Evolutionary conservation across 2,329 filamentous ascomycete species (phyloP).

Genomic region (Colletotrichum sp.): DNA sequence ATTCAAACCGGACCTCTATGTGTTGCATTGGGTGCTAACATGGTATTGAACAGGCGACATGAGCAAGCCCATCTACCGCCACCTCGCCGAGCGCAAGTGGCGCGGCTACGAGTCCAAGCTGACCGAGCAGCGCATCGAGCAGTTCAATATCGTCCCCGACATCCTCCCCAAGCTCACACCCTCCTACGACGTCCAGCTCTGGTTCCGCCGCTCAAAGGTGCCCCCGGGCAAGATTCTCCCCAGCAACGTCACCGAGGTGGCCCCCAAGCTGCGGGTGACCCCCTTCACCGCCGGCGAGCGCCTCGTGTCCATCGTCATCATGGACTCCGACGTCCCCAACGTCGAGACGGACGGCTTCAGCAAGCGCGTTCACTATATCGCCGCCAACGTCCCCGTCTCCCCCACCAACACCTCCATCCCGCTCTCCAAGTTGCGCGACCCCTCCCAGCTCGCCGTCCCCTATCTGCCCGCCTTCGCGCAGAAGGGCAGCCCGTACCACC

Average conservation of each 20-base stretch:
- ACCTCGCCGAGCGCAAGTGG: constrained; percentile 89
- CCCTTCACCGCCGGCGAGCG: constrained; percentile 83
- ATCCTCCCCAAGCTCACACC: constrained; percentile 82
- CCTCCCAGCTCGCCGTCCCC: constrained; percentile 72
- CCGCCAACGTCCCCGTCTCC: constrained; percentile 64
- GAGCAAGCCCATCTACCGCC: constrained; percentile 94
- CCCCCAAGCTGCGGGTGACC: constrained; percentile 82
- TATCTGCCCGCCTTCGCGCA: constrained; percentile 89
- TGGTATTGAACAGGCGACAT: constrained; percentile 72
- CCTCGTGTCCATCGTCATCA: constrained; percentile 81
- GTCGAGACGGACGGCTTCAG: constrained; percentile 76
- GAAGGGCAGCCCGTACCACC: constrained; percentile 91
- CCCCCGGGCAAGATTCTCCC: constrained; percentile 81
- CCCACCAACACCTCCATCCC: constrained; percentile 65
- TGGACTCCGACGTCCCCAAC: constrained; percentile 91
- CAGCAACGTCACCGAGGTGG: constrained; percentile 73
- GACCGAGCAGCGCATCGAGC: constrained; percentile 82
- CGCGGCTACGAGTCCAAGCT: constrained; percentile 79
- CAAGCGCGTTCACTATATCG: constrained; percentile 87
- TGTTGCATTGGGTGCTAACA: background rate
- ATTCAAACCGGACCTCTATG: background rate
- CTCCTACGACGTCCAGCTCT: constrained; percentile 79
- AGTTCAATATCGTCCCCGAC: constrained; percentile 89
- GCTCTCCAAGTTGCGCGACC: constrained; percentile 64
- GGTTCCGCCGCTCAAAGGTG: constrained; percentile 74